phyloP scores from a whole-genome alignment of 345 rosid genomes.

The Citrus reticulata region DNA sequence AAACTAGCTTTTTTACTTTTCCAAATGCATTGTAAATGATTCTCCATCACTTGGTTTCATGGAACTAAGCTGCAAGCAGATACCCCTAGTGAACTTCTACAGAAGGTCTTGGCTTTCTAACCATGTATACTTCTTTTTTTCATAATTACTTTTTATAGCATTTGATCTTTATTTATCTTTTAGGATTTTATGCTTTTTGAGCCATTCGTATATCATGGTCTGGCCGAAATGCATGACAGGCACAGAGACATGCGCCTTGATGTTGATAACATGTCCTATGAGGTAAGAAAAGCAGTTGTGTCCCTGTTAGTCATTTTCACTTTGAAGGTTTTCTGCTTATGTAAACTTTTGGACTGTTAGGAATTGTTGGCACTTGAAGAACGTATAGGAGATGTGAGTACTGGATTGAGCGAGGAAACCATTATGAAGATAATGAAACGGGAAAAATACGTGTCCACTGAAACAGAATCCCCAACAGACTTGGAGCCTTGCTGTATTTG shows the following conservation, averaged over 20 bases:
- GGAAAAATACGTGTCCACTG: conserved; percentile 31
- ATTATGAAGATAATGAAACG: conserved; percentile 51
- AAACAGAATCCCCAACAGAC: conserved; percentile 31
- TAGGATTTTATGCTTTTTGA: conserved; percentile 86
- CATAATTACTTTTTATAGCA: background rate
- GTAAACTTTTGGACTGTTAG: conserved; percentile 30
- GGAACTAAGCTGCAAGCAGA: background rate
- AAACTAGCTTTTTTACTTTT: background rate
- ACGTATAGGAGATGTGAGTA: conserved; percentile 81
- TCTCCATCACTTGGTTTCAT: background rate
- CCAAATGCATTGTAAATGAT: background rate
- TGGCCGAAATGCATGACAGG: conserved; percentile 77
- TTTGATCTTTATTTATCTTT: conserved; percentile 16
- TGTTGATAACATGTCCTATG: conserved; percentile 96
- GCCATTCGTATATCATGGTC: conserved; percentile 63
- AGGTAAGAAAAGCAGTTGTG: conserved; percentile 43
- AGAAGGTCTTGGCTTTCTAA: too few relatives aligned
- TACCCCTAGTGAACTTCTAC: background rate
- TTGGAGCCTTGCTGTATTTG: conserved; percentile 86
- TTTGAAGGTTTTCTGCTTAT: background rate
- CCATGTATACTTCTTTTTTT: too few relatives aligned
- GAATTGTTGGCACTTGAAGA: conserved; percentile 89
- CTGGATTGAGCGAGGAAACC: conserved; percentile 78
- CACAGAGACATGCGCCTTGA: conserved; percentile 94
- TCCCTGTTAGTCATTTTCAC: background rate